phyloP scores from a whole-genome alignment of 805 yeast species.

The Metahyphopichia silvanorum region DNA sequence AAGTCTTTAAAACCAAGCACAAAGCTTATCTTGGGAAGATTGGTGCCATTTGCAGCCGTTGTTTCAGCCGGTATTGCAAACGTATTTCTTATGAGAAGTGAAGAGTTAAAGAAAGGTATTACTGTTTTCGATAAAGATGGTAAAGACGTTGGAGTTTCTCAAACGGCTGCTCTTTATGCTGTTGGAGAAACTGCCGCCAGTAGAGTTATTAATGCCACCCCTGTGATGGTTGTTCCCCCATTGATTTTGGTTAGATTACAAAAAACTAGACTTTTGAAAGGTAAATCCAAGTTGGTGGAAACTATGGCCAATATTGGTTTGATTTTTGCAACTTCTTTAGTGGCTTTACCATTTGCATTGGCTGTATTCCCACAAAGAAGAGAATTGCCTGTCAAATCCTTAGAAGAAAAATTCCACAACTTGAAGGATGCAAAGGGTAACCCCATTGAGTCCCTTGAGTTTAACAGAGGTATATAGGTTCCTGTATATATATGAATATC shows the following conservation, averaged over 20 bases:
- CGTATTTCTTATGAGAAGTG: constrained; percentile 94
- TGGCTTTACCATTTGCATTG: constrained; percentile 89
- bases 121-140: constrained; percentile 60
- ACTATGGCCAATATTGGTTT: constrained; percentile 79
- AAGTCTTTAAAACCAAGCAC: constrained; percentile 68
- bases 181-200: constrained; percentile 97
- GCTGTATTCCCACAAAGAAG: constrained; percentile 94
- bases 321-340: constrained; percentile 80
- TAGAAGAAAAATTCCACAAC: constrained; percentile 64
- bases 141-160: constrained; percentile 64
- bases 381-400: constrained; percentile 48
- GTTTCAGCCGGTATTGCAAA: constrained; percentile 96
- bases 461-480: constrained; percentile 85
- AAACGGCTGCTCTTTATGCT: constrained; percentile 85
- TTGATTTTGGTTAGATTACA: constrained; percentile 77
- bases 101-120: constrained; percentile 86
- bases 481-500: constrained; percentile 1
- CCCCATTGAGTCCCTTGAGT: constrained; percentile 60
- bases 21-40: constrained; percentile 68
- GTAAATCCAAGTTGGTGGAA: constrained; percentile 62
- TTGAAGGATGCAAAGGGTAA: constrained; percentile 63
- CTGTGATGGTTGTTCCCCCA: constrained; percentile 97
- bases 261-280: constrained; percentile 56
- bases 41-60: constrained; percentile 98
- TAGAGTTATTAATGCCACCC: constrained; percentile 93